Conservation (phyloP, 768 basidiomycete species). For the Auriculariales sp. region DNA sequence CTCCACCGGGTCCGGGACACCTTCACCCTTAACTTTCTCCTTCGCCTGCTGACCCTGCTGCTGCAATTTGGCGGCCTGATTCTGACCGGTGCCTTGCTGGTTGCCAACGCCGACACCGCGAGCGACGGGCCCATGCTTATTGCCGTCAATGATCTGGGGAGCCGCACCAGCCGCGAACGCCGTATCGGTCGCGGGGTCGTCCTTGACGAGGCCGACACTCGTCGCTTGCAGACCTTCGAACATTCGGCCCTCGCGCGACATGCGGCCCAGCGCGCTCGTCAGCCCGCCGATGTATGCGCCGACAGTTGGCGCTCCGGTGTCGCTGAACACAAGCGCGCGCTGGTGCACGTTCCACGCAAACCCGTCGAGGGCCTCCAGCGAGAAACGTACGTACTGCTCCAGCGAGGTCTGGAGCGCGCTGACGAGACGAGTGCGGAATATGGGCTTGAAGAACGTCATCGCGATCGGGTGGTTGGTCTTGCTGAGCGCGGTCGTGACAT, state of each 20-base stretch:
- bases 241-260: constrained; percentile 24
- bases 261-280: constrained; percentile 54
- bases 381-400: constrained; percentile 35
- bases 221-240: constrained; percentile 38
- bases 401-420: constrained; percentile 47
- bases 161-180: constrained; percentile 55
- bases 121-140: constrained; percentile 54
- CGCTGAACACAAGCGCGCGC: constrained; percentile 48
- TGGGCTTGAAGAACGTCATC: constrained; percentile 45
- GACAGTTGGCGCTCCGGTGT: constrained; percentile 39
- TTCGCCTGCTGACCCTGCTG: constrained; percentile 14
- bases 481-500: constrained; percentile 37
- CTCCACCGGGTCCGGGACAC: constrained; percentile 12
- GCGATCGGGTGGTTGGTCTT: constrained; percentile 52
- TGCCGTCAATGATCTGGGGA: constrained; percentile 55
- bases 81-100: constrained; percentile 18
- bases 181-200: constrained; percentile 22
- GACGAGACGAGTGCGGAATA: constrained; percentile 40
- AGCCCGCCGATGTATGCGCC: constrained; percentile 40
- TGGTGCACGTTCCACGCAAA: constrained; percentile 43
- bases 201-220: constrained; percentile 47
- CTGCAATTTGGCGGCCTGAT: constrained; percentile 17
- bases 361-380: constrained; percentile 38
- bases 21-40: constrained; percentile 11
- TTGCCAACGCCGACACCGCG: constrained; percentile 27